Conservation (phyloP, 75 land plant species). For the Ceratopteris richardii region DNA sequence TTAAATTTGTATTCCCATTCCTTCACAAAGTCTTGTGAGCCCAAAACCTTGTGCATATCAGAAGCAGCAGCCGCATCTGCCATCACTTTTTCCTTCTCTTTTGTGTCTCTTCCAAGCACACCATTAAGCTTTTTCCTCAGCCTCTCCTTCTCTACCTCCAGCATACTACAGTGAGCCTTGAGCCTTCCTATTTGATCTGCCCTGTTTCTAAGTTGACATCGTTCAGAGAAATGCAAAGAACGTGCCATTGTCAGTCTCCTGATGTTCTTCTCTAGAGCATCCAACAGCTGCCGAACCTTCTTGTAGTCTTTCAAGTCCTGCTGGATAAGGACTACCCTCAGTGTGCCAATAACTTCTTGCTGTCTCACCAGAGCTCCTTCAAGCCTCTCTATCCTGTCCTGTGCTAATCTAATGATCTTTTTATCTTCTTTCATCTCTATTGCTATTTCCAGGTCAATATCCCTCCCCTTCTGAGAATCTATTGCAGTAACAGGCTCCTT, state of each 20-base stretch:
- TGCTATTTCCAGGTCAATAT: not conserved
- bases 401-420: not conserved
- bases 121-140: not conserved
- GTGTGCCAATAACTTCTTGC: not conserved
- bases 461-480: not conserved
- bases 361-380: not conserved
- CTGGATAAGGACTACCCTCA: not conserved
- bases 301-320: not conserved
- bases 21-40: not conserved
- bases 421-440: constrained; percentile 5
- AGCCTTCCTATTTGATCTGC: not conserved
- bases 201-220: not conserved
- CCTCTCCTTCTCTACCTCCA: not conserved
- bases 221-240: not conserved
- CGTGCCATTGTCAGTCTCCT: not conserved
- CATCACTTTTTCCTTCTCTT: not conserved
- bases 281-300: not conserved
- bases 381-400: not conserved
- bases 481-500: not conserved
- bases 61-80: not conserved
- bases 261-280: constrained; percentile 2
- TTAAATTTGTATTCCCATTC: not conserved
- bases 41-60: not conserved
- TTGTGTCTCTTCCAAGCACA: not conserved
- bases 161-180: not conserved